Conservation (phyloP, 345 rosid species). For the Acer campestre region DNA sequence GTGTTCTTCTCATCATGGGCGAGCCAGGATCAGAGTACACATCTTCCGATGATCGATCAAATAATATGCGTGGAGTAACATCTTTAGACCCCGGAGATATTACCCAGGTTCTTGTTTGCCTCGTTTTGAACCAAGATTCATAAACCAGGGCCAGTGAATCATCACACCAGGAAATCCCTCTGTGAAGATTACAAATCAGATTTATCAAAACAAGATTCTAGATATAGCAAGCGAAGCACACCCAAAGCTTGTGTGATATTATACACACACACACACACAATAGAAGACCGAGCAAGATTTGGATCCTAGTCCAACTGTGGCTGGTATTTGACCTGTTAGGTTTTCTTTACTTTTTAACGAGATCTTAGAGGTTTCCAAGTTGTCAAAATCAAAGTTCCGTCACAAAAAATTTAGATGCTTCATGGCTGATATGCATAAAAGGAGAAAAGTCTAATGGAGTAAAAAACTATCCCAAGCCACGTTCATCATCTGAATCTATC, state of each 20-base stretch:
- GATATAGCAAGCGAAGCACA: conserved; percentile 12
- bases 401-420: conserved; percentile 6
- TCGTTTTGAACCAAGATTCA: conserved; percentile 97
- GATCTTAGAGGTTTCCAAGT: conserved; percentile 10
- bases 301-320: neutral
- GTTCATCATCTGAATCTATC: neutral
- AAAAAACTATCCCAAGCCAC: neutral
- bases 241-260: neutral
- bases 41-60: conserved; percentile 98
- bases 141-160: conserved; percentile 88
- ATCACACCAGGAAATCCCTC: conserved; percentile 96
- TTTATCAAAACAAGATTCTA: conserved; percentile 2
- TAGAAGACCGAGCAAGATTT: neutral
- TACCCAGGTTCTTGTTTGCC: conserved; percentile 88
- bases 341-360: neutral
- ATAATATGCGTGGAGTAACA: conserved; percentile 70
- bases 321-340: conserved; percentile 3
- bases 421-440: neutral
- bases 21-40: conserved; percentile 99
- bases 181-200: conserved; percentile 34
- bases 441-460: neutral
- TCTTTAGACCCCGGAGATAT: conserved; percentile 76
- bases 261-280: neutral
- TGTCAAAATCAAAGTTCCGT: neutral
- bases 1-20: conserved; percentile 88